Evolutionary conservation across 768 basidiomycete genomes (phyloP).

Genomic region (Glaciozyma antarctica): DNA sequence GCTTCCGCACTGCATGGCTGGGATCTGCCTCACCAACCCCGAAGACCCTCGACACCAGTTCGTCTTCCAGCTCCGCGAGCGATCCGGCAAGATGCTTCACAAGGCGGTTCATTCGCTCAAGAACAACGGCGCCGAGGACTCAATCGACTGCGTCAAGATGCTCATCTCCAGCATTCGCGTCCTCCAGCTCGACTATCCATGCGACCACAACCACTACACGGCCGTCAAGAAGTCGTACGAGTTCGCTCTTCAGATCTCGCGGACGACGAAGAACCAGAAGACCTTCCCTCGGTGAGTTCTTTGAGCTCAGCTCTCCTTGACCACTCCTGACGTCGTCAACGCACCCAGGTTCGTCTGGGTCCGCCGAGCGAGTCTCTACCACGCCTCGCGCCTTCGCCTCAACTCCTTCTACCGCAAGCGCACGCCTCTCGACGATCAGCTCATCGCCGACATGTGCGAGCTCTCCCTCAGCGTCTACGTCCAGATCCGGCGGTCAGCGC

Average conservation of each 20-base stretch:
- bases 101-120: conserved; percentile 61
- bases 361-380: conserved; percentile 34
- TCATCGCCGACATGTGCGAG: conserved; percentile 42
- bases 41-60: conserved; percentile 58
- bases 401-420: conserved; percentile 39
- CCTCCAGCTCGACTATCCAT: conserved; percentile 50
- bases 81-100: conserved; percentile 63
- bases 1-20: conserved; percentile 53
- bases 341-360: conserved; percentile 28
- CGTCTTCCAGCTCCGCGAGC: conserved; percentile 49
- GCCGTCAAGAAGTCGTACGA: conserved; percentile 38
- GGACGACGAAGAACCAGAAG: conserved; percentile 47
- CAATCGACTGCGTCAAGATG: conserved; percentile 64
- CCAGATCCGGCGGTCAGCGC: conserved; percentile 40
- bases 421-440: conserved; percentile 41
- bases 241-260: conserved; percentile 23
- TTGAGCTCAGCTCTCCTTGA: neutral
- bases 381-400: conserved; percentile 32
- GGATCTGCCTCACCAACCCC: conserved; percentile 60
- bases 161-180: conserved; percentile 59
- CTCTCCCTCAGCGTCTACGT: conserved; percentile 41
- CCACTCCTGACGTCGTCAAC: neutral
- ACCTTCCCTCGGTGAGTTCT: conserved; percentile 53
- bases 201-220: conserved; percentile 27
- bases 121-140: conserved; percentile 50